Evolutionary conservation across 352 stramenopile species (phyloP).

Genomic region (Globisporangium emineosum): DNA sequence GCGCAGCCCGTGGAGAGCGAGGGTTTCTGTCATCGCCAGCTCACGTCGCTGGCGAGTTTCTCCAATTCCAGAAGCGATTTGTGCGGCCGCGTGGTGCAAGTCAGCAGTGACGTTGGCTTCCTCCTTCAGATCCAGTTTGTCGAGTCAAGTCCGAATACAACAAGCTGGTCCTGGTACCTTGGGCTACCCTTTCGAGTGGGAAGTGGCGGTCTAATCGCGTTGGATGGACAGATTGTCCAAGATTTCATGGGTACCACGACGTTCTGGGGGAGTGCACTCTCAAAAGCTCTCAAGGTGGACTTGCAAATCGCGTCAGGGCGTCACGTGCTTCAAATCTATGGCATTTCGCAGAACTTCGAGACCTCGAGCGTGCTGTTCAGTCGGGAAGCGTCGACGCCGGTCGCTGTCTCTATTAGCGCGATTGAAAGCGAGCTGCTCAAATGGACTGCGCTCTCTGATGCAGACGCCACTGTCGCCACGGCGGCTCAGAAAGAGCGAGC

Average conservation of each 20-base stretch:
- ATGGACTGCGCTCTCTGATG: slow-evolving; percentile 34
- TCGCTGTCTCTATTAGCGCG: slow-evolving; percentile 19
- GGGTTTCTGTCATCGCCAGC: slow-evolving; percentile 49
- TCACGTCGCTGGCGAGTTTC: slow-evolving; percentile 37
- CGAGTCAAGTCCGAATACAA: slow-evolving; percentile 30
- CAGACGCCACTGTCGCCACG: slow-evolving; percentile 24
- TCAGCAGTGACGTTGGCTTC: slow-evolving; percentile 40
- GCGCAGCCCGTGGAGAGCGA: slow-evolving; percentile 42
- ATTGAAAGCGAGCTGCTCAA: slow-evolving; percentile 34
- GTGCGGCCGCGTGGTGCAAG: slow-evolving; percentile 39
- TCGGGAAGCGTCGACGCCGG: slow-evolving; percentile 27
- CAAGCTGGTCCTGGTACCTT: slow-evolving; percentile 53
- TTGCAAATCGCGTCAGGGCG: slow-evolving; percentile 35
- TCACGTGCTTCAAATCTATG: slow-evolving; percentile 51
- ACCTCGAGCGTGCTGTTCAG: slow-evolving; percentile 47
- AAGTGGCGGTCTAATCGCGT: slow-evolving; percentile 34
- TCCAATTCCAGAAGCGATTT: slow-evolving; percentile 43
- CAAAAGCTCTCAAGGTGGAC: slow-evolving; percentile 39
- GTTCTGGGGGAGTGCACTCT: slow-evolving; percentile 39
- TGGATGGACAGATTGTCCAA: slow-evolving; percentile 46
- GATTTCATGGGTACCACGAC: slow-evolving; percentile 37
- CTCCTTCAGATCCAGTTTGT: slow-evolving; percentile 47
- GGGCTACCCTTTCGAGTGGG: slow-evolving; percentile 53
- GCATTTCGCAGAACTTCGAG: slow-evolving; percentile 38
- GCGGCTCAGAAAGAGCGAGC: slow-evolving; percentile 34